Evolutionary conservation across 2,329 filamentous ascomycete species (phyloP).

Genomic region (Corinectria fuckeliana): DNA sequence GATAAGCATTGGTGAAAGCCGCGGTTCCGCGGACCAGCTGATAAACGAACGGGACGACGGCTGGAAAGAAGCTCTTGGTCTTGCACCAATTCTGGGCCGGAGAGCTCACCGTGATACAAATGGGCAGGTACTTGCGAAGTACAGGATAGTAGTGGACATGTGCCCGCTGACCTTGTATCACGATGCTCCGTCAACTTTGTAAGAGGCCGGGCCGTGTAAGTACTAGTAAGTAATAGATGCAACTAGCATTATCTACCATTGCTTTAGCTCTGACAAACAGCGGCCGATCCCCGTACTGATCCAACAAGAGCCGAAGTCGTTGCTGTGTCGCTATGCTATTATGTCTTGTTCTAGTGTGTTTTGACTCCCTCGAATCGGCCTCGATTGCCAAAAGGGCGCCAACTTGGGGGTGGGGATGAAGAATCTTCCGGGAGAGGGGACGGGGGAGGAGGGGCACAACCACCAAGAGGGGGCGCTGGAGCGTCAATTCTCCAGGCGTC

Average conservation of each 20-base stretch:
- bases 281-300: constrained; percentile 17
- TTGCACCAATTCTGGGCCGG: neutral
- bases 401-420: constrained; percentile 8
- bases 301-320: neutral
- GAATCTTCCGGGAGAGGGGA: constrained; percentile 21
- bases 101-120: neutral
- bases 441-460: constrained; percentile 20
- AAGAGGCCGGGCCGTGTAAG: constrained; percentile 6
- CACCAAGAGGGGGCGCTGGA: constrained; percentile 25
- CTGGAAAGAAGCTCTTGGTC: neutral
- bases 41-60: constrained; percentile 7
- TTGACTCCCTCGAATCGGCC: no score
- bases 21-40: neutral
- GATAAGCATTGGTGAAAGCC: neutral
- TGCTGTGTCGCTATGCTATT: no score
- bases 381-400: neutral
- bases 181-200: neutral
- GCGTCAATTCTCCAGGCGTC: constrained; percentile 35
- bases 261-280: constrained; percentile 2
- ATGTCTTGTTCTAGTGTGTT: no score
- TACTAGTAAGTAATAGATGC: neutral
- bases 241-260: neutral
- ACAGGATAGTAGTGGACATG: no score
- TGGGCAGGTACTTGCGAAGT: neutral
- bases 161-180: neutral